A percentile compares a stretch with the other conserved stretches of the same genome.
Evolutionary conservation across 2,329 filamentous ascomycete species (phyloP).

Genomic region (Colletotrichum lentis): DNA sequence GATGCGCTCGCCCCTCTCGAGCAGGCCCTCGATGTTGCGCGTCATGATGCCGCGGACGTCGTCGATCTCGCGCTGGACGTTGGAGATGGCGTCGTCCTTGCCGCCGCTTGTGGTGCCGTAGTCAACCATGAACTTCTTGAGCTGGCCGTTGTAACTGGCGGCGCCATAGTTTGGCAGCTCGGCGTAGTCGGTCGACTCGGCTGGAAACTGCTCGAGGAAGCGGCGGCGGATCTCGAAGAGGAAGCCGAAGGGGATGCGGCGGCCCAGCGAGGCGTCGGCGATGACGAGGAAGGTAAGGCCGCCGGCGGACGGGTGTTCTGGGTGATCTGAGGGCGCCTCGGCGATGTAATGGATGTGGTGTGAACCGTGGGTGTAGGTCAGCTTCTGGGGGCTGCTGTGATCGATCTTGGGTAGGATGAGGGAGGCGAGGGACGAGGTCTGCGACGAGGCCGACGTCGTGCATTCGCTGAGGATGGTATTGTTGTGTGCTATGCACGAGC

Average conservation of each 20-base stretch:
- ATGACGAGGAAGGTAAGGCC: conserved; percentile 93
- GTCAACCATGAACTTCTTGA: conserved; percentile 81
- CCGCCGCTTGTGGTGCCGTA: conserved; percentile 81
- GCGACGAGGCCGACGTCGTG: conserved; percentile 82
- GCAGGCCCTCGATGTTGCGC: conserved; percentile 87
- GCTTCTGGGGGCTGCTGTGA: conserved; percentile 81
- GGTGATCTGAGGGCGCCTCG: conserved; percentile 76
- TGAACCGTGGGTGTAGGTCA: conserved; percentile 91
- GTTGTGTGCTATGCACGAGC: conserved; percentile 92
- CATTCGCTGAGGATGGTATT: conserved; percentile 94
- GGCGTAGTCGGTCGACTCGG: conserved; percentile 73
- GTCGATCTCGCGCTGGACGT: conserved; percentile 89
- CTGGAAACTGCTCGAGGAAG: conserved; percentile 77
- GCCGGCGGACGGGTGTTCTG: conserved; percentile 68
- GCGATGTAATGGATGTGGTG: conserved; percentile 97
- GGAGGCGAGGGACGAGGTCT: conserved; percentile 86
- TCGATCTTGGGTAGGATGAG: conserved; percentile 95
- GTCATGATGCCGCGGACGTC: conserved; percentile 94
- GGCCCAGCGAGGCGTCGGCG: conserved; percentile 79
- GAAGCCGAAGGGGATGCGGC: conserved; percentile 91
- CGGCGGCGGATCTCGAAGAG: conserved; percentile 89
- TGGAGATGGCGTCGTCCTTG: conserved; percentile 81
- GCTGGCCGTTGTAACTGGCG: conserved; percentile 81
- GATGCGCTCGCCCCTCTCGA: conserved; percentile 91
- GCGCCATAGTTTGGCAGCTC: conserved; percentile 89